Percentiles rank a stretch among this genome's conserved stretches.
Evolutionary conservation across 768 basidiomycete species (phyloP).

Genomic region (Xerocomellus intermedius): DNA sequence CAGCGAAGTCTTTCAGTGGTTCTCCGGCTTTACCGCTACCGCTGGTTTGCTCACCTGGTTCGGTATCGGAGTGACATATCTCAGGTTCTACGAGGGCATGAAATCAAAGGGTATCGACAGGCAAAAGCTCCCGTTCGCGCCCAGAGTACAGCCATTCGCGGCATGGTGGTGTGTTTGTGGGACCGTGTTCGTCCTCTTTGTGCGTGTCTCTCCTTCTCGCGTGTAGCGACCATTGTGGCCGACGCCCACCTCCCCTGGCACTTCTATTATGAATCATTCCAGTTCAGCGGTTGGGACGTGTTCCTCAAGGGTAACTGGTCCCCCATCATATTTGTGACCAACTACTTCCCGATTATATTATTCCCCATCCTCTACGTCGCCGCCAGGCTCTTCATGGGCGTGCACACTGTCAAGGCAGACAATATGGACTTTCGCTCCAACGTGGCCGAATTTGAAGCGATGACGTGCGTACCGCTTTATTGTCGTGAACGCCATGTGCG

Average conservation of each 20-base stretch:
- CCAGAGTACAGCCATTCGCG: constrained; percentile 40
- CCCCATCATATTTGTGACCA: constrained; percentile 39
- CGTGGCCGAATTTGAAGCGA: constrained; percentile 29
- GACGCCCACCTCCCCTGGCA: neutral
- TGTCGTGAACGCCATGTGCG: no score
- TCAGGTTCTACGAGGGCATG: constrained; percentile 46
- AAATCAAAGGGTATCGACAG: constrained; percentile 49
- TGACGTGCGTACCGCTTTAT: constrained; percentile 16
- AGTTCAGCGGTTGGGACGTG: constrained; percentile 41
- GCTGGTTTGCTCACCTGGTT: constrained; percentile 45
- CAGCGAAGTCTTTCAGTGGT: constrained; percentile 43
- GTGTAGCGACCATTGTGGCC: neutral
- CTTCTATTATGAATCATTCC: neutral
- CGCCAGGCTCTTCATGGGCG: constrained; percentile 19
- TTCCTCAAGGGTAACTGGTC: constrained; percentile 39
- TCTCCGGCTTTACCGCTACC: constrained; percentile 34
- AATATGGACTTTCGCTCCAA: constrained; percentile 30
- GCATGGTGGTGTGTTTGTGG: constrained; percentile 36
- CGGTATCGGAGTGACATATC: constrained; percentile 43
- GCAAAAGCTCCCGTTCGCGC: constrained; percentile 43
- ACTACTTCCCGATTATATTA: constrained; percentile 40
- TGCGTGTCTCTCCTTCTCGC: constrained; percentile 17
- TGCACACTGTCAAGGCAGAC: neutral
- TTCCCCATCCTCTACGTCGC: constrained; percentile 48
- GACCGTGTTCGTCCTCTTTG: constrained; percentile 32